Evolutionary conservation across 371 early-diverging fungal genomes (phyloP), one percentile per base, ranked within the genome.

Genomic region (Mucor sp.): DNA sequence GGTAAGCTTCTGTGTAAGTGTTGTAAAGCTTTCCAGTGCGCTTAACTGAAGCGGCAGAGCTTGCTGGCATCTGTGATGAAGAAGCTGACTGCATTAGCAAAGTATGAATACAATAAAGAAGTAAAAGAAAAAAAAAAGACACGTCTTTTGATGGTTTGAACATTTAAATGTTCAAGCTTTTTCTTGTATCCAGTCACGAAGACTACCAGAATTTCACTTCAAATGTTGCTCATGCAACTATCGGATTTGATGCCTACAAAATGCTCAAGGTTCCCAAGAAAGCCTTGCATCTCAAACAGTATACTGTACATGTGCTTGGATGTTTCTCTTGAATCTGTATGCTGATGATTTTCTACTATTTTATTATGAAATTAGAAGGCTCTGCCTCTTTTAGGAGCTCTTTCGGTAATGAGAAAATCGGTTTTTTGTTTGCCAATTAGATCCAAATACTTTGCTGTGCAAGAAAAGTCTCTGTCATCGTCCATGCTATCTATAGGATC

Each of bases 401-500:
- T 50, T 50, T 50, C 25, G 6, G 25, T 50, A 4, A 50, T 25
- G 4, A 50, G 50, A 11, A 23, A 50, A 23, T 50, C 50, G 12
- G 23, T 23, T 12, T 50, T 50, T 9, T 25, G 50, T 12, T 25
- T 50, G 11, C 50, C 50, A 23, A 50, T 5, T 12, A 23, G 23
- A 50, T 50, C 25, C 9, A 50, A 25, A 12, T 23, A 50, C 2
- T 50, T 50, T 5, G 50, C 50, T 11, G 50, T 50, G 25, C 50
- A 50, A 50, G 50, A 50, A 50, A 50, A 50, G 25, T 25, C 50
- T 35, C 15, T n/a, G 11, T 41, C 11, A 21, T 50, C 50, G 21
- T 50, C 50, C 50, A 50, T 50, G 28, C 74, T 80, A 5, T 64
- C 62, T 33, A 28, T 60, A 21, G 80, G 76, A 55, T 80, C 62